phyloP scores from a whole-genome alignment of 805 yeast genomes.

The Jamesozyma hellenica region DNA sequence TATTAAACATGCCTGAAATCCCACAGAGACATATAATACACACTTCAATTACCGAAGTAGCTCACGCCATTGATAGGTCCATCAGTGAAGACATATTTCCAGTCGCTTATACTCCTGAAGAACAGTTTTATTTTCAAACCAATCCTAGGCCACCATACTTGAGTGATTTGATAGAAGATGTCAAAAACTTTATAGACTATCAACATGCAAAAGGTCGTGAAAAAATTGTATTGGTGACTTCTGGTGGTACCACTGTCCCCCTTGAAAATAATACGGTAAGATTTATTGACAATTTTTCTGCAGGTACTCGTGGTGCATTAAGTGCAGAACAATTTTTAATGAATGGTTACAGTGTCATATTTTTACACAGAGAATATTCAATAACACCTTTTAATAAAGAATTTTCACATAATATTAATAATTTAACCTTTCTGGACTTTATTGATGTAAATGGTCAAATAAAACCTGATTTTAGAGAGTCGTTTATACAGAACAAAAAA shows the following conservation, averaged over 20 bases:
- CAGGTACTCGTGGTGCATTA: constrained; percentile 95
- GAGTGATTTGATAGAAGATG: constrained; percentile 46
- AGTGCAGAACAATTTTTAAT: constrained; percentile 86
- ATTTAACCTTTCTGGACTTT: constrained; percentile 73
- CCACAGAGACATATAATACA: constrained; percentile 26
- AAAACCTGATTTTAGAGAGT: constrained; percentile 47
- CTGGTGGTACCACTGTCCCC: constrained; percentile 97
- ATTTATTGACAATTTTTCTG: constrained; percentile 91
- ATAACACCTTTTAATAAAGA: constrained; percentile 87
- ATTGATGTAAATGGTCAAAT: constrained; percentile 54
- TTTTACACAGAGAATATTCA: constrained; percentile 85
- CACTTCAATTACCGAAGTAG: constrained; percentile 62
- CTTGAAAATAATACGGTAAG: constrained; percentile 92
- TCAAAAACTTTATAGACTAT: constrained; percentile 47
- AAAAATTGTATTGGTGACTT: constrained; percentile 72
- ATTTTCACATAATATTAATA: constrained; percentile 61
- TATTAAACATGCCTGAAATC: not conserved
- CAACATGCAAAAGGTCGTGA: constrained; percentile 38
- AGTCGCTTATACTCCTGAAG: constrained; percentile 60
- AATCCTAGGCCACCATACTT: constrained; percentile 71
- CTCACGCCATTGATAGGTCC: constrained; percentile 68
- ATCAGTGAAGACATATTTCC: constrained; percentile 55
- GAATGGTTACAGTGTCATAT: constrained; percentile 83
- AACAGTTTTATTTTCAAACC: constrained; percentile 51
- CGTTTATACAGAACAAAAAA: constrained; percentile 51